Percentiles rank a stretch among this genome's conserved stretches.
Conservation (phyloP, 2,329 filamentous ascomycete species). For the Aspergillus sp. region DNA sequence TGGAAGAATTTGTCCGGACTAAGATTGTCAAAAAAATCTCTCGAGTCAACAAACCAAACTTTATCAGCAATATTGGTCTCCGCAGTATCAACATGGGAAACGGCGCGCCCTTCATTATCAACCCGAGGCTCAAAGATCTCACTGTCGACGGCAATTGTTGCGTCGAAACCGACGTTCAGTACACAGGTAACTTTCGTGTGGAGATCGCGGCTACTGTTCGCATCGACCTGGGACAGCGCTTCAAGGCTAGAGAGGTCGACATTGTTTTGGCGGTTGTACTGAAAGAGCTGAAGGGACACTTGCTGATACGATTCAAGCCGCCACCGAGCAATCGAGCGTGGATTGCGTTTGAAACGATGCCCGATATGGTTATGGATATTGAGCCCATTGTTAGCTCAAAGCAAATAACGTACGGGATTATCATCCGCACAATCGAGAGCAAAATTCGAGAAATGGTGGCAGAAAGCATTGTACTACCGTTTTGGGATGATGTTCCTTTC, state of each 20-base stretch:
- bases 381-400: conserved; percentile 94
- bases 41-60: conserved; percentile 86
- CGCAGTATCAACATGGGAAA: conserved; percentile 85
- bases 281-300: conserved; percentile 82
- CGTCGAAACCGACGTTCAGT: conserved; percentile 84
- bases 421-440: conserved; percentile 91
- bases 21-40: conserved; percentile 97
- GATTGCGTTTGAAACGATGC: conserved; percentile 92
- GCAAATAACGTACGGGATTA: conserved; percentile 92
- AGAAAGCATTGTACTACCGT: conserved; percentile 87
- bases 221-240: conserved; percentile 84
- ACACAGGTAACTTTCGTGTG: conserved; percentile 84
- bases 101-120: conserved; percentile 84
- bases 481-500: conserved; percentile 96
- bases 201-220: conserved; percentile 92
- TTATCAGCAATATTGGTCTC: conserved; percentile 83
- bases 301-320: conserved; percentile 86
- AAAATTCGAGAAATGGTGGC: conserved; percentile 91
- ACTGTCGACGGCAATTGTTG: conserved; percentile 90
- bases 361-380: conserved; percentile 90
- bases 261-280: conserved; percentile 84
- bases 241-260: conserved; percentile 89
- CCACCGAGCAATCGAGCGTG: conserved; percentile 95
- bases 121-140: conserved; percentile 83
- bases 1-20: conserved; percentile 76